A percentile compares a stretch with the other conserved stretches of the same genome.
Conservation (phyloP, 2,329 filamentous ascomycete species). For the Sclerotinia spermophila region DNA sequence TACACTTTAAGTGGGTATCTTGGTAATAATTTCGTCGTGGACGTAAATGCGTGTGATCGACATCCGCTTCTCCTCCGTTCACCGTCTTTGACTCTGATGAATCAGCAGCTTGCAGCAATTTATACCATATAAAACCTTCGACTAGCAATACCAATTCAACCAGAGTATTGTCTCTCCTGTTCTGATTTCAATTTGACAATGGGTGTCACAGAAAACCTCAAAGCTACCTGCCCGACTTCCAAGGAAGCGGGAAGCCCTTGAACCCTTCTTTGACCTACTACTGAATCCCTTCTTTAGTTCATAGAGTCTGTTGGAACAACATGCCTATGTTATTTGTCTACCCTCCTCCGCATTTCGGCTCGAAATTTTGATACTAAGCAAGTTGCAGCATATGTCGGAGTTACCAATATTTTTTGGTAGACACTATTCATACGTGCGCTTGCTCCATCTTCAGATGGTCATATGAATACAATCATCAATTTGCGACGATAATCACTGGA, state of each 20-base stretch:
- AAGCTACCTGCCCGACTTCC: not conserved
- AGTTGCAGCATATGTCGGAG: conserved; percentile 36
- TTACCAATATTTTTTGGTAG: conserved; percentile 39
- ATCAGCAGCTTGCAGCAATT: not conserved
- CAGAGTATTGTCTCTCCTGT: not conserved
- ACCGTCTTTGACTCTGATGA: conserved; percentile 3
- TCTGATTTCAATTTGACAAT: not conserved
- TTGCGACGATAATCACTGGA: conserved; percentile 50
- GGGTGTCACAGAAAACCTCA: not conserved
- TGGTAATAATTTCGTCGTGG: not conserved
- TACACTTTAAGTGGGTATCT: not conserved
- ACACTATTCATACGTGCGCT: conserved; percentile 49
- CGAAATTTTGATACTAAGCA: conserved; percentile 32
- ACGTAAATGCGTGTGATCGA: not conserved
- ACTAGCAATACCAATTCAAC: not conserved
- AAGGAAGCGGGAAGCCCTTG: not conserved
- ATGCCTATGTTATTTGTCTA: conserved; percentile 36
- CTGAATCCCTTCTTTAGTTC: conserved; percentile 24
- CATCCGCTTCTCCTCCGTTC: not conserved
- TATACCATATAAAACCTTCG: not conserved
- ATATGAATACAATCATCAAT: conserved; percentile 53
- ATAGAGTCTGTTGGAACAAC: conserved; percentile 37
- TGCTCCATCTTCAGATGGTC: conserved; percentile 48
- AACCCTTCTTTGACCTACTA: not conserved
- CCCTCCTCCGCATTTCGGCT: conserved; percentile 36